These are phyloP conservation scores for Phytophthora idaei DNA, from an alignment of 352 stramenopile genomes.

Conservation along the genomic window DNA sequence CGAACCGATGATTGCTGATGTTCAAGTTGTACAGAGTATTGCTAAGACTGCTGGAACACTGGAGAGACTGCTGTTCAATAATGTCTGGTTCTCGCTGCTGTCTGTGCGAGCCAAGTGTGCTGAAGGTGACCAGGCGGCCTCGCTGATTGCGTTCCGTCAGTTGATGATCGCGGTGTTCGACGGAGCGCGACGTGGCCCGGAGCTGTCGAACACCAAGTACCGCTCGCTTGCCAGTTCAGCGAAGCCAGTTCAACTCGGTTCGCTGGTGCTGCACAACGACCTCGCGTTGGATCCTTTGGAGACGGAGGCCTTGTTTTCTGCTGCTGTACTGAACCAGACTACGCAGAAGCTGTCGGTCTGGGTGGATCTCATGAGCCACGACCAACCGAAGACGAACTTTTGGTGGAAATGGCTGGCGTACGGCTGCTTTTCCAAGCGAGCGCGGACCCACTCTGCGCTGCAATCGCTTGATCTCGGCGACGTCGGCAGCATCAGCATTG, in stretches of 20 bases:
- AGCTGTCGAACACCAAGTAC: slow-evolving; percentile 12
- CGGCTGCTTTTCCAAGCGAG: slow-evolving; percentile 25
- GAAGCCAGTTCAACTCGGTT: slow-evolving; percentile 13
- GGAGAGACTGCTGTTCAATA: slow-evolving; percentile 18
- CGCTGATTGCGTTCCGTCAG: slow-evolving; percentile 18
- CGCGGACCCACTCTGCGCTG: slow-evolving; percentile 3
- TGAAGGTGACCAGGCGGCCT: slow-evolving; percentile 3
- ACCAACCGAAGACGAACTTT: not conserved
- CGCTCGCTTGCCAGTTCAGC: not conserved
- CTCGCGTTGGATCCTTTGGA: slow-evolving; percentile 1
- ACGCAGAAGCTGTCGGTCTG: slow-evolving; percentile 13
- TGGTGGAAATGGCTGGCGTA: slow-evolving; percentile 32
- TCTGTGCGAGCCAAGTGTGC: slow-evolving; percentile 9
- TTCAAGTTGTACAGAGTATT: slow-evolving; percentile 2
- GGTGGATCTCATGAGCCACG: not conserved
- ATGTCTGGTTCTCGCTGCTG: slow-evolving; percentile 24
- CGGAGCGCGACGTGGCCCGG: not conserved
- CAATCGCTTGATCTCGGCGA: slow-evolving; percentile 11
- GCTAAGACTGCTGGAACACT: slow-evolving; percentile 9
- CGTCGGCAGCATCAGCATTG: slow-evolving; percentile 3
- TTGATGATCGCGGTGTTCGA: slow-evolving; percentile 22
- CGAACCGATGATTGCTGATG: slow-evolving; percentile 24
- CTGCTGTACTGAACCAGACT: slow-evolving; percentile 22
- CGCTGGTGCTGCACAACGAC: slow-evolving; percentile 8
- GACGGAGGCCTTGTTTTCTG: slow-evolving; percentile 17